These are phyloP conservation scores for Xylariaceae sp. DNA, from an alignment of 2,329 filamentous ascomycete species.

Conservation along the genomic window DNA sequence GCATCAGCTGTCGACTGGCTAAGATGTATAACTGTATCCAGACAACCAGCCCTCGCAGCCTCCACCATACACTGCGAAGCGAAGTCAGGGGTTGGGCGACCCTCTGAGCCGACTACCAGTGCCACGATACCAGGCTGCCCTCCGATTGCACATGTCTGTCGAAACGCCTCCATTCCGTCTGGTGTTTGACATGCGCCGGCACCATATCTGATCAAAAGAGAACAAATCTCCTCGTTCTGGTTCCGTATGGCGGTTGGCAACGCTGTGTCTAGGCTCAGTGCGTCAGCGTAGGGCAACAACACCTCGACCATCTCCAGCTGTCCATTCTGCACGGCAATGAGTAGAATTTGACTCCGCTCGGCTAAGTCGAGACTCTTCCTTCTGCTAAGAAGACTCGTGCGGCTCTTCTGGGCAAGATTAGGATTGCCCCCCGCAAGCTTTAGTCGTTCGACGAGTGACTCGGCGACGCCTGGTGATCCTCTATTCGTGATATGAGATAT, in stretches of 20 bases:
- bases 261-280: conserved; percentile 44
- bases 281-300: conserved; percentile 49
- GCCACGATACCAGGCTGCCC: conserved; percentile 42
- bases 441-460: conserved; percentile 49
- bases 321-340: conserved; percentile 45
- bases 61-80: conserved; percentile 49
- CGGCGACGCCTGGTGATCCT: conserved; percentile 51
- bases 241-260: conserved; percentile 45
- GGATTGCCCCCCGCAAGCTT: conserved; percentile 46
- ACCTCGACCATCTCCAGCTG: conserved; percentile 51
- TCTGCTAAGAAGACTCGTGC: conserved; percentile 42
- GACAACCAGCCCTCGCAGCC: conserved; percentile 44
- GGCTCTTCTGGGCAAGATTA: conserved; percentile 39
- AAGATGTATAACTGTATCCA: conserved; percentile 46
- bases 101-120: conserved; percentile 45
- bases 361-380: conserved; percentile 46
- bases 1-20: conserved; percentile 51
- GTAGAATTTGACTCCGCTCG: conserved; percentile 47
- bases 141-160: conserved; percentile 43
- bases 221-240: conserved; percentile 38
- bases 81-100: conserved; percentile 37
- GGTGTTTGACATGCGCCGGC: conserved; percentile 43
- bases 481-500: conserved; percentile 43
- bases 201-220: conserved; percentile 47
- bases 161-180: conserved; percentile 51